Base-by-base conservation (phyloP, 306 rosid species). In the Vigna hirtella region DNA sequence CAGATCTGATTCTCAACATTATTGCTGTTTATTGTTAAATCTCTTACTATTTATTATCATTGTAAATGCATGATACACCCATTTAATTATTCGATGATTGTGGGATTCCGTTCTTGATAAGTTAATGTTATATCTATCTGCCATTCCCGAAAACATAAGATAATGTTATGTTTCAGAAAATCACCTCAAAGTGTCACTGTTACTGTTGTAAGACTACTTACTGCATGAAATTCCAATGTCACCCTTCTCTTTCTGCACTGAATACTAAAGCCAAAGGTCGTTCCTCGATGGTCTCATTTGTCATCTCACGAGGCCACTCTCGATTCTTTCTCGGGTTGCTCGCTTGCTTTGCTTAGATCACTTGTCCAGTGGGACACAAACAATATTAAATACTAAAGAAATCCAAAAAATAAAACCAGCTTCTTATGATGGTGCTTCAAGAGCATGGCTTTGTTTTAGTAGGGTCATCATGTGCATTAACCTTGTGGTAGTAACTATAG, bases 91-190 rank as follows among this genome's bases (percentile, higher is more conserved):
- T 32, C 72, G 55, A 75, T 67, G 78, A 76, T 76, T 67, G 59
- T 81, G 70, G 85, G 89, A 80, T 80, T 86, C 85, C 64, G 58
- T 59, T 83, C 48, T 57, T 58, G 34, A 40, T 57, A 70, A 68
- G 6, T 77, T 79, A 70, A 45, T 72, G 66, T 58, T 61, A 86
- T 84, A 49, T 72, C 42, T 78, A 70, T 76, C 79, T n/a, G 34
- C 34, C 34, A 30, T 89, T 89, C 86, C 88, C 93, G 18, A 85
- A 83, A 73, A 70, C 64, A 81, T 85, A 72, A 85, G 56, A 78
- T 81, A 81, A 80, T 82, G 42, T 49, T 70, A 53, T 82, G 76
- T 50, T 64, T 55, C 62, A 26, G 26, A 24, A 72, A 78, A 17
- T 62, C 56, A 36, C 26, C 78, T 68, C 53, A 14, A 79, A 69